These are phyloP conservation scores for Papiliotrema flavescens DNA, from an alignment of 1,284 basidiomycete genomes.

Conservation along the genomic window DNA sequence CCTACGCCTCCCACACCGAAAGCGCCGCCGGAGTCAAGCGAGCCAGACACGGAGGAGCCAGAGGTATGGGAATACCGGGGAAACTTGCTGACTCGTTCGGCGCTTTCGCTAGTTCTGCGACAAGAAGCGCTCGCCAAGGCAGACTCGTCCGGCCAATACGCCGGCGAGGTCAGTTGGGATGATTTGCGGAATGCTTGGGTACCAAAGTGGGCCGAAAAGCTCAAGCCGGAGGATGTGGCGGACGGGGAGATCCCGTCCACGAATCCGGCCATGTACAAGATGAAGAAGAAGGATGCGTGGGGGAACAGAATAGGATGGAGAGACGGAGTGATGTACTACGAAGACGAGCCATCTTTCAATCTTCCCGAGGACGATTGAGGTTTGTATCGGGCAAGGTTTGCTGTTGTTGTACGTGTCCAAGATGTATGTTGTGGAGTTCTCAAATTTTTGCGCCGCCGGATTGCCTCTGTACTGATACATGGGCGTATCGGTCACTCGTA, in stretches of 20 bases:
- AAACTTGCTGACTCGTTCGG: conserved; percentile 31
- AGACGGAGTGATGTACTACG: conserved; percentile 31
- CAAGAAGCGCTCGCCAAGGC: conserved; percentile 27
- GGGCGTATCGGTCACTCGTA: too few species aligned
- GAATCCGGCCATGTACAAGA: conserved; percentile 27
- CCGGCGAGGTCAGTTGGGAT: conserved; percentile 34
- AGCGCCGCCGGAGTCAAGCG: conserved; percentile 1
- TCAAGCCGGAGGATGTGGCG: conserved; percentile 23
- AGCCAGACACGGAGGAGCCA: conserved; percentile 6
- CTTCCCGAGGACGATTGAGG: background rate
- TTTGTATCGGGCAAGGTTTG: background rate
- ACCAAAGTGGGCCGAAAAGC: conserved; percentile 32
- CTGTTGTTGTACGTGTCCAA: background rate
- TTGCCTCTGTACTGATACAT: too few species aligned
- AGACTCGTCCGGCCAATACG: conserved; percentile 34
- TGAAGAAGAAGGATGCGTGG: conserved; percentile 31
- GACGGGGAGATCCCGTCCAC: conserved; percentile 32
- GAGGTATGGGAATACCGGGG: conserved; percentile 36
- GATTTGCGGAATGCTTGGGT: conserved; percentile 35
- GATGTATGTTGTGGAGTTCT: too few species aligned
- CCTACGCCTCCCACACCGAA: conserved; percentile 7
- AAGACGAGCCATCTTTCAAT: conserved; percentile 19
- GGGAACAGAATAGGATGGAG: conserved; percentile 38
- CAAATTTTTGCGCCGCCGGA: too few species aligned
- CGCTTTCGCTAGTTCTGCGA: conserved; percentile 27